A percentile compares a stretch with the other conserved stretches of the same genome.
phyloP scores from a whole-genome alignment of 768 basidiomycete genomes.

The Suillus subalutaceus region DNA sequence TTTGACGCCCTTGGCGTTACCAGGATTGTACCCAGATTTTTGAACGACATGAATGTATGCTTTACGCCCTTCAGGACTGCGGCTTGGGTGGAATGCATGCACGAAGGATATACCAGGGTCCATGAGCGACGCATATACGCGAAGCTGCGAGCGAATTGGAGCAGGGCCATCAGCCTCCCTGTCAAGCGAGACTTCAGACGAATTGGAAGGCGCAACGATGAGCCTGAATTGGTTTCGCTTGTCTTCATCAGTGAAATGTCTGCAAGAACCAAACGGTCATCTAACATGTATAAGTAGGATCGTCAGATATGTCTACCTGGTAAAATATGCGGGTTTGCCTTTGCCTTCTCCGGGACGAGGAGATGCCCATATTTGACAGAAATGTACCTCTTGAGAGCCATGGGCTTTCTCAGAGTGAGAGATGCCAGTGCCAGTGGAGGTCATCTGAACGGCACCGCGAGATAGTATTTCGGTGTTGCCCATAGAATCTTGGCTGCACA shows the following conservation, averaged over 20 bases:
- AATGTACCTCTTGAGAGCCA: slow-evolving; percentile 52
- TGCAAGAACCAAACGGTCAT: slow-evolving; percentile 16
- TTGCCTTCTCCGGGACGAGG: slow-evolving; percentile 39
- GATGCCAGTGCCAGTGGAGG: slow-evolving; percentile 91
- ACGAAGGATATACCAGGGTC: slow-evolving; percentile 54
- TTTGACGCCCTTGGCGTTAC: slow-evolving; percentile 55
- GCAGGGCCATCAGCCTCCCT: slow-evolving; percentile 80
- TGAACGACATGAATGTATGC: slow-evolving; percentile 89
- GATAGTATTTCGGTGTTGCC: slow-evolving; percentile 87
- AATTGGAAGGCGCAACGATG: slow-evolving; percentile 75
- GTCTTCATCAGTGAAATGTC: slow-evolving; percentile 79
- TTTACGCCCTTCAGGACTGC: slow-evolving; percentile 44
- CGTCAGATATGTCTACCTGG: slow-evolving; percentile 46
- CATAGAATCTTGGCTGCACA: slow-evolving; percentile 84
- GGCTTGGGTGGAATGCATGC: slow-evolving; percentile 46
- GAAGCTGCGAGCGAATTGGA: slow-evolving; percentile 71
- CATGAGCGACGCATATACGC: slow-evolving; percentile 79
- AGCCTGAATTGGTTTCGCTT: slow-evolving; percentile 74
- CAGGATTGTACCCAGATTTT: slow-evolving; percentile 76
- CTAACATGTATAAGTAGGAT: not conserved
- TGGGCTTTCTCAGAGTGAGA: slow-evolving; percentile 73
- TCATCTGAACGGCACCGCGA: slow-evolving; percentile 89
- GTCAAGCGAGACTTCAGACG: slow-evolving; percentile 56
- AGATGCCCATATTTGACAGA: slow-evolving; percentile 72
- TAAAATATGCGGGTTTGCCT: slow-evolving; percentile 76